Conservation (phyloP, 495 filamentous ascomycete genomes). For the Annulohypoxylon stygium region DNA sequence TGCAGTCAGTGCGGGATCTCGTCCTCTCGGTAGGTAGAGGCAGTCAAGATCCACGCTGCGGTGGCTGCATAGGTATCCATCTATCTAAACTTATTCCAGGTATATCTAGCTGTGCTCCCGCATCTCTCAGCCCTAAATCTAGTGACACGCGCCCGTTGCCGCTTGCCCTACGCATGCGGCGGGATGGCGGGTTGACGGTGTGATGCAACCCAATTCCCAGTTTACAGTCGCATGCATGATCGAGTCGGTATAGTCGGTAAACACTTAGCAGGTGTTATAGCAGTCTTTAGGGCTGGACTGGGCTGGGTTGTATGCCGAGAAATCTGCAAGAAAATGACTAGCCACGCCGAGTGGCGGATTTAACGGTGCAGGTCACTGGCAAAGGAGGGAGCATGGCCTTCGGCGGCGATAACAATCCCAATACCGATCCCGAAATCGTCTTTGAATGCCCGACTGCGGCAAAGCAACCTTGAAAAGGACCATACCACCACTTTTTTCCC, state of each 20-base stretch:
- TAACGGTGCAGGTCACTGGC: conserved; percentile 8
- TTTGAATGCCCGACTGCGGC: conserved; percentile 30
- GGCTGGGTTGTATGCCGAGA: not conserved
- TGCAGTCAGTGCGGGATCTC: conserved; percentile 5
- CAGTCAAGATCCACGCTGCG: not conserved
- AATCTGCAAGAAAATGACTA: not conserved
- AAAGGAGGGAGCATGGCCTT: not conserved
- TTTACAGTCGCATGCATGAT: not conserved
- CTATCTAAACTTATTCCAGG: not conserved
- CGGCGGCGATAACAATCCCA: conserved; percentile 18
- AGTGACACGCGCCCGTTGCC: not conserved
- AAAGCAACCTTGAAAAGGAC: conserved; percentile 19
- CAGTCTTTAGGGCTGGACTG: no score
- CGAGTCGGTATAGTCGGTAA: not conserved
- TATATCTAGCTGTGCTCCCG: conserved; percentile 24
- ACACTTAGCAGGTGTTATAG: not conserved
- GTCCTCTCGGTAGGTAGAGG: conserved; percentile 13
- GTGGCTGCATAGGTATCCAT: not conserved
- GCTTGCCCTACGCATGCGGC: not conserved
- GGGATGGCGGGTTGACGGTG: not conserved
- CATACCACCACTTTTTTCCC: not conserved
- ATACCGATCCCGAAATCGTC: conserved; percentile 7
- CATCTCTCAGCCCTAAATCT: conserved; percentile 29
- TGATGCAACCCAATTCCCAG: not conserved
- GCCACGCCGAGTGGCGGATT: not conserved